Percentiles rank a stretch among this genome's conserved stretches.
Conservation (phyloP, 2,329 filamentous ascomycete species). For the Helicocarpus griseus region DNA sequence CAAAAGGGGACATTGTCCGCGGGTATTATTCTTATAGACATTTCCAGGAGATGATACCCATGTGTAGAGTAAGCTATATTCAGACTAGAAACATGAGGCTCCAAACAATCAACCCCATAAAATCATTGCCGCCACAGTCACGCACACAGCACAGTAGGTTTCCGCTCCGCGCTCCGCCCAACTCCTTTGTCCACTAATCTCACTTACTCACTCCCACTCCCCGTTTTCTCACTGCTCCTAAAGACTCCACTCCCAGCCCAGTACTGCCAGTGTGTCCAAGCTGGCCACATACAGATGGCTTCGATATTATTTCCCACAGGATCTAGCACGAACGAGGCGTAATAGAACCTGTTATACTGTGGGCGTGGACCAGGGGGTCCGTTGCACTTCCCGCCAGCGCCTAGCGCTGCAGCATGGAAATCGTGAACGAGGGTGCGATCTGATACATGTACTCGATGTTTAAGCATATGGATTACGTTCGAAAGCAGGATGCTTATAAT, state of each 20-base stretch:
- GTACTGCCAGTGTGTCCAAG: constrained; percentile 12
- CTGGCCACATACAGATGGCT: constrained; percentile 25
- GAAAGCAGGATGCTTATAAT: too few relatives aligned
- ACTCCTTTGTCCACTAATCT: background rate
- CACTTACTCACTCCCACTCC: constrained; percentile 7
- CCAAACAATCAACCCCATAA: too few relatives aligned
- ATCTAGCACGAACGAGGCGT: constrained; percentile 43
- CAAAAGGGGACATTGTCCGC: too few relatives aligned
- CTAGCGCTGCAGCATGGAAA: constrained; percentile 37
- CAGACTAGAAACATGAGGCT: too few relatives aligned
- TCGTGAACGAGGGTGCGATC: constrained; percentile 35
- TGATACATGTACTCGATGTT: constrained; percentile 11
- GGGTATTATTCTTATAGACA: too few relatives aligned
- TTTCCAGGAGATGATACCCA: too few relatives aligned
- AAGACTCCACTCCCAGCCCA: constrained; percentile 15
- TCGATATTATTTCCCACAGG: constrained; percentile 47
- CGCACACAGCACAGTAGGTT: background rate
- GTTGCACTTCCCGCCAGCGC: constrained; percentile 40
- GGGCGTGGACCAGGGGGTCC: constrained; percentile 39
- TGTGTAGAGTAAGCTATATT: too few relatives aligned
- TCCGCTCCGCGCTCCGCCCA: background rate
- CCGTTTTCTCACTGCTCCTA: constrained; percentile 6
- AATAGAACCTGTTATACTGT: constrained; percentile 40
- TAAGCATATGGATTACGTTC: background rate
- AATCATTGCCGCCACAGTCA: too few relatives aligned